Base-by-base conservation (phyloP, 1,139 yeast species). In the Lodderomyces oxycetoniae region DNA sequence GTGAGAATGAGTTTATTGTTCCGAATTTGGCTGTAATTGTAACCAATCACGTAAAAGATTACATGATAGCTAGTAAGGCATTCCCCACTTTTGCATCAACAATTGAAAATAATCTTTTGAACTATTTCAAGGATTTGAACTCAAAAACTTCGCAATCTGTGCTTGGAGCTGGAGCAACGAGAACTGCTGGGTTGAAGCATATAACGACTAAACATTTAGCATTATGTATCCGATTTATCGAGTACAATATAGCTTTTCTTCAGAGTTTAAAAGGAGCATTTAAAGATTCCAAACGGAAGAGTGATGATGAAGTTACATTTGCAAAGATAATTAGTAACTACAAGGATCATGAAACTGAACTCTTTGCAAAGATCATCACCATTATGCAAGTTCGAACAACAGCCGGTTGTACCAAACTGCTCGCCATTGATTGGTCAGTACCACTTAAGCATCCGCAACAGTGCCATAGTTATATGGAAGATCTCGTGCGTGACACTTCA, bases 151-250 rank as follows among this genome's bases (percentile, higher is more conserved):
- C 74, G 4, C 78, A 77, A 45, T 73, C 86, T 3, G 80, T 84
- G 30, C 60, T 84, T 28, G 83, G 81, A 30, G 89, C 91, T 1
- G 87, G 86, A 23, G 93, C 93, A 0, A 81, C 86, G 1, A 61
- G 78, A 41, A 75, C 87, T 0, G 87, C 89, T 0, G 88, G 87
- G 0, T 61, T 84, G 36, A 78, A 75, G 45, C 88, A 82, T 48
- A 83, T 84, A 32, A 79, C 87, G 4, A 39, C 89, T 2, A 79
- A 78, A 45, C 87, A 83, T 52, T 56, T 84, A 38, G 83, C 89
- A 0, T 62, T 83, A 26, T 76, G 86, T 27, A 75, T 81, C 2
- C 88, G 83, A 43, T 55, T 73, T 57, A 48, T 68, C 59, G 57
- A 73, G 59, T 55, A 67, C 63, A 45, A 55, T 59, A 43, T 62